A percentile compares a stretch with the other conserved stretches of the same genome.
These are phyloP conservation scores for Symbiodinium pilosum DNA, from an alignment of 73 alveolate genomes.

Conservation along the genomic window DNA sequence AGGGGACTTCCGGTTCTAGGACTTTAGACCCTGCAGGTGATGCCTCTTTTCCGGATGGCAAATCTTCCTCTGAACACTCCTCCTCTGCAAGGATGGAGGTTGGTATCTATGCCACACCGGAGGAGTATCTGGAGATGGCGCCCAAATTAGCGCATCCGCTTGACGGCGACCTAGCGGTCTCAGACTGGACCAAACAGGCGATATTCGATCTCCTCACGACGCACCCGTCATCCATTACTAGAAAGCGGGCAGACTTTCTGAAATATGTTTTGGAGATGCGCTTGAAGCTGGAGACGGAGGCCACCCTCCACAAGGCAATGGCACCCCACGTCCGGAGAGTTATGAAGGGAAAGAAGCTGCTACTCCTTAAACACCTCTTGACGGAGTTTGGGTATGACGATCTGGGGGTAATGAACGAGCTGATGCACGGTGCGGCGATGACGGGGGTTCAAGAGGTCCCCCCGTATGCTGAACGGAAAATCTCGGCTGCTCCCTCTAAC, in stretches of 20 bases:
- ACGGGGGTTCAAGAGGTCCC: too few species aligned
- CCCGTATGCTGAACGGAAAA: too few species aligned
- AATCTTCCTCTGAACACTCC: too few species aligned
- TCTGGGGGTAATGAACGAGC: too few species aligned
- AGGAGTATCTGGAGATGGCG: not conserved
- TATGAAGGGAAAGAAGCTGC: not conserved
- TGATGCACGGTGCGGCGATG: too few species aligned
- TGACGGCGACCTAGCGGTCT: not conserved
- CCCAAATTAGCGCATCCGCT: not conserved
- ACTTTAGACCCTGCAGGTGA: too few species aligned
- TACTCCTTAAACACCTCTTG: too few species aligned
- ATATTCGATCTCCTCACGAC: not conserved
- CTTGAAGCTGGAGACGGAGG: not conserved
- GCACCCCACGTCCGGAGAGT: not conserved
- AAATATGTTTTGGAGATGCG: not conserved
- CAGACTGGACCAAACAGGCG: not conserved
- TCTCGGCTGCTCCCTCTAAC: too few species aligned
- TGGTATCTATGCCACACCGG: not conserved
- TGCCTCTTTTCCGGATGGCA: too few species aligned
- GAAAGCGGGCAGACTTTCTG: not conserved
- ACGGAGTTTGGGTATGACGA: not conserved
- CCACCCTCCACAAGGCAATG: not conserved
- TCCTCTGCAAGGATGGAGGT: too few species aligned
- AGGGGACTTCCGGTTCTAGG: too few species aligned
- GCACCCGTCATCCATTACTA: not conserved